phyloP scores from a whole-genome alignment of 192 early-diverging fungal genomes.

The Paraglomus occultum region DNA sequence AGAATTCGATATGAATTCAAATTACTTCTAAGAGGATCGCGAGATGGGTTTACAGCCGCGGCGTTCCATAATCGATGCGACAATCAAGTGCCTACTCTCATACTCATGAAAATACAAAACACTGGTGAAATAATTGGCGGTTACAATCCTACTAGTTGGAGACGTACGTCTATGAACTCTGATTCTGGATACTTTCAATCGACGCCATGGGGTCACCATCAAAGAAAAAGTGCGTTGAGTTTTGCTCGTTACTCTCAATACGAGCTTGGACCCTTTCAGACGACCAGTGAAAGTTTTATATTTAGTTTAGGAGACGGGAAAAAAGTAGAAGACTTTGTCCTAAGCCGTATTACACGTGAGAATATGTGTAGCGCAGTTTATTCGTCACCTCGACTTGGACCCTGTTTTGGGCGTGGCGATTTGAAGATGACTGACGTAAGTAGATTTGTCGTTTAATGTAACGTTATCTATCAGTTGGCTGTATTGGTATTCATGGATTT shows the following conservation, averaged over 20 bases:
- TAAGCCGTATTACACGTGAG: conserved; percentile 8
- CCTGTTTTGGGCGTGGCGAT: conserved; percentile 19
- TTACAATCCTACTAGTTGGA: conserved; percentile 8
- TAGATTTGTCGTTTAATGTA: too few species aligned
- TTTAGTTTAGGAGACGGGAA: conserved; percentile 11
- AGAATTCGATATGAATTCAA: background rate
- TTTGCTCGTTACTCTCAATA: background rate
- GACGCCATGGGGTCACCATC: background rate
- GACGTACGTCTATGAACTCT: background rate
- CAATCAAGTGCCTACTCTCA: background rate
- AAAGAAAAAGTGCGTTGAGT: background rate
- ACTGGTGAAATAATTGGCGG: background rate
- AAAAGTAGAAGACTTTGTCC: background rate
- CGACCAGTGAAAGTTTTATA: conserved; percentile 12
- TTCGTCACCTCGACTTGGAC: conserved; percentile 11
- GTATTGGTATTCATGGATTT: too few species aligned
- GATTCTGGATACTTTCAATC: background rate
- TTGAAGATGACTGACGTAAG: conserved; percentile 13
- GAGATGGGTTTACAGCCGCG: background rate
- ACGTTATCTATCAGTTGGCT: too few species aligned
- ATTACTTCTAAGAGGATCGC: background rate
- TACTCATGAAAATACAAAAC: background rate
- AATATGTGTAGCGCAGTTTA: conserved; percentile 4
- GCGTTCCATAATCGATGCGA: background rate
- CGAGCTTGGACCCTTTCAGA: conserved; percentile 14